phyloP scores from a whole-genome alignment of 208 protist genomes.

The Strigomonas oncopelti region DNA sequence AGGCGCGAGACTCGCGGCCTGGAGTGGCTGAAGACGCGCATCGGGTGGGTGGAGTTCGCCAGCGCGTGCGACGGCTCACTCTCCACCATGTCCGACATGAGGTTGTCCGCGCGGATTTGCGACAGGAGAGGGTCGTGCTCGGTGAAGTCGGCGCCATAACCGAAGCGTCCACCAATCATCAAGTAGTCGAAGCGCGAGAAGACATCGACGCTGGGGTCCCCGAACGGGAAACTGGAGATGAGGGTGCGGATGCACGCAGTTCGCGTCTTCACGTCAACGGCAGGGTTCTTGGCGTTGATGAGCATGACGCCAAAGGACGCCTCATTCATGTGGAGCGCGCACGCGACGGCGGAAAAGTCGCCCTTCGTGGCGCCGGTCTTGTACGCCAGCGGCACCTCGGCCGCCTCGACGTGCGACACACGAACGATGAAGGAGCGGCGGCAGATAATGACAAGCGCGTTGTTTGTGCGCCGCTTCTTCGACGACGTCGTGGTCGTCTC shows the following conservation, averaged over 20 bases:
- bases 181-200: constrained; percentile 72
- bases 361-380: constrained; percentile 26
- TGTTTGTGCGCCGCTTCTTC: constrained; percentile 37
- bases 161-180: constrained; percentile 59
- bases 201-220: constrained; percentile 45
- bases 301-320: constrained; percentile 47
- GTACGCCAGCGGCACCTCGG: constrained; percentile 29
- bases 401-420: constrained; percentile 52
- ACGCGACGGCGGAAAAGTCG: constrained; percentile 55
- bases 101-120: constrained; percentile 50
- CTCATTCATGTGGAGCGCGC: constrained; percentile 60
- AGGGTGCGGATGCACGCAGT: constrained; percentile 45
- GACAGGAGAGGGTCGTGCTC: constrained; percentile 44
- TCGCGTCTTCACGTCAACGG: constrained; percentile 20
- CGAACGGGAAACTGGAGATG: constrained; percentile 55
- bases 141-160: constrained; percentile 51
- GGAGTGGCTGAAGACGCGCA: constrained; percentile 55
- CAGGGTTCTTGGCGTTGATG: constrained; percentile 36
- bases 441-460: constrained; percentile 58
- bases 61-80: constrained; percentile 42
- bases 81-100: constrained; percentile 69
- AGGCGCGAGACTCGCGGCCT: constrained; percentile 46
- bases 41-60: constrained; percentile 21
- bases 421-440: constrained; percentile 61
- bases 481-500: constrained; percentile 36